Base-by-base conservation (phyloP, 2,329 filamentous ascomycete genomes). In the Trichophyton simii region DNA sequence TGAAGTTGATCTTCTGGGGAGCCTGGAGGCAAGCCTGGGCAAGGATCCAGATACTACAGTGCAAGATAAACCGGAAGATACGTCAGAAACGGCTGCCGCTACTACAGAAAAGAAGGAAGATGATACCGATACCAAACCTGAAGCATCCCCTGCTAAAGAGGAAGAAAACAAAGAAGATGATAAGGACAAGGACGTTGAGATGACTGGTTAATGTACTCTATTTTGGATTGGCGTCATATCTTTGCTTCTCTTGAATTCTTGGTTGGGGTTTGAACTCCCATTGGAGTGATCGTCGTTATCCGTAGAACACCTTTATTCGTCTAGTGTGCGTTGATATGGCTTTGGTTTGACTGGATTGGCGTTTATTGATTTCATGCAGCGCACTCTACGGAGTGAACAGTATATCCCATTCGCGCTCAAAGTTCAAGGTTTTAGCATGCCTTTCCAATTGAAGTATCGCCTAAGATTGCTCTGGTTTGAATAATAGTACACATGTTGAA, bases 1-100 rank as follows among this genome's bases (percentile, higher is more conserved):
- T 6, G 76, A 77, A 60, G 67, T 75, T 34, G 78, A 80, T 68
- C 66, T 80, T 36, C 67, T 80, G 31, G 77, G 76, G 41, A 79
- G 75, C 61, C 66, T 80, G 25, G 78, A 81, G 65, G 73, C 72
- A 25, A 77, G 78, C 60, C 64, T 78, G 46, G 65, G 65, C 25
- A 63, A 55, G 31, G 61, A 58, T 3, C 25, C 44, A 13, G 18
- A 18, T 22, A 4, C 58, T 20, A 52, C 18, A 9, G 22, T n/a
- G 6, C 44, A 42, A 34, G 11, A 28, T 28, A 25, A 54, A 22
- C 25, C 20, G 52, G 52, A 61, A 28, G 13, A 60, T n/a, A 42
- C 11, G 9, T 31, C 25, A n/a, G 50, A 36, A 31, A 5, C 22
- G 22, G 34, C 34, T 31, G 6, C 28, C 2, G 2, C 34, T 38